Evolutionary conservation across 495 filamentous ascomycete species (phyloP), one percentile per base, ranked within the genome.

Genomic region (Penicillium lividum): DNA sequence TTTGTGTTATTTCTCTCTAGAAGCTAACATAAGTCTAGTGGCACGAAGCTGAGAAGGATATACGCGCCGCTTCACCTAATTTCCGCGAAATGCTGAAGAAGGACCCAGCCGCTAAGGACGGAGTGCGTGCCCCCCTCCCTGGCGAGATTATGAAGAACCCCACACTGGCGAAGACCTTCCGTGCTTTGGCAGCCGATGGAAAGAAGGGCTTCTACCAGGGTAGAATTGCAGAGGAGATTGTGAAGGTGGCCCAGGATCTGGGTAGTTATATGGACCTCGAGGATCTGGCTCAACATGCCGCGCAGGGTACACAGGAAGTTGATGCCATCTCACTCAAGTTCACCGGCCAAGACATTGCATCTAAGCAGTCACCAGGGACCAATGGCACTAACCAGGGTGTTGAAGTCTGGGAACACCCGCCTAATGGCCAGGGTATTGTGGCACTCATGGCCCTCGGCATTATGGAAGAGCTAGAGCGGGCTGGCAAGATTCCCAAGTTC

Each of bases 361-460:
- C 79, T 38, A 78, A 82, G 59, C 69, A 77, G 47, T 59, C 68
- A 22, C 54, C 64, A 9, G 79, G 80, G 53, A 79, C 76, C 30
- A 61, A 71, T 33, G 75, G 74, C 28, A 61, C 75, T 2, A 77
- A 82, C 55, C 68, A 80, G 50, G 86, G 85, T n/a, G 80, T 97
- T 18, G 86, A 94, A 63, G 69, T 98, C 2, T 98, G 93, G 93
- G 94, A 98, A 62, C 93, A 97, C 73, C 91, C 94, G 40, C 94
- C 94, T n/a, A 98, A 97, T 74, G 93, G 95, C 0, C 94, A 98
- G 72, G 94, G 94, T 10, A 89, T 98, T 59, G 92, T 98, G 0
- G 95, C 94, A 5, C 80, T 98, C 40, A 95, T 98, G 85, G 88
- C 94, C 1, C 79, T 98, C 0, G 94, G 95, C 3, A 93, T 98